Evolutionary conservation across 2,329 filamentous ascomycete species (phyloP), one percentile per base, ranked within the genome.

Genomic region (Verticillium dahliae): DNA sequence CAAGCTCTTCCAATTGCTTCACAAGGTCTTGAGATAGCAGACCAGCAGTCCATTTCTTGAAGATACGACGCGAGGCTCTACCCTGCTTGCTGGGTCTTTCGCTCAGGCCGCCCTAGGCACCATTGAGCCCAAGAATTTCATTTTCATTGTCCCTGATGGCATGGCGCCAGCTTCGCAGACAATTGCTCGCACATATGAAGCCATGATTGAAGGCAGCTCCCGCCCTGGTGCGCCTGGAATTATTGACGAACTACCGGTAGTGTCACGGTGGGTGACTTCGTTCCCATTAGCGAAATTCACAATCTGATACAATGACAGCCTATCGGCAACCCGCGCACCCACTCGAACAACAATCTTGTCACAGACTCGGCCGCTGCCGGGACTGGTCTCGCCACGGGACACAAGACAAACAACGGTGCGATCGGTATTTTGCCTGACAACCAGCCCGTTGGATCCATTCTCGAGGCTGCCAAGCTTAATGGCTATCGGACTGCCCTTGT

Each of bases 291-390:
- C 7, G n/a, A 31, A 1, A 2, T 6, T n/a, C 11, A 11, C 6
- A 7, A 45, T n/a, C 56, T 58, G 27, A 58, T 13, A 27, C 13
- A 5, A 4, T 22, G 14, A 56, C n/a, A 65, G 63, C 41, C 61
- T 18, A 52, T 63, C n/a, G 65, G 65, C 15, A 62, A 60, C 55
- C 59, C 57, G 31, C 64, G 66, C 33, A 69, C 69, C 18, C 65
- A 65, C 52, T 66, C 69, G 3, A 67, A 59, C 61, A 68, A 75
- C 65, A 74, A 72, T 22, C 65, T 76, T 1, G 70, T 77, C 39
- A 75, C 74, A 9, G 75, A 76, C 60, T 76, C 74, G 22, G 72
- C 72, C 10, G 73, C 73, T 27, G 70, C 72, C 54, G 74, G 72
- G 5, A 76, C 74, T 27, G 73, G 74, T 5, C 72, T 75, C 60